These are phyloP conservation scores for Scutellaria barbata DNA, from an alignment of 257 asterid species.

Conservation along the genomic window DNA sequence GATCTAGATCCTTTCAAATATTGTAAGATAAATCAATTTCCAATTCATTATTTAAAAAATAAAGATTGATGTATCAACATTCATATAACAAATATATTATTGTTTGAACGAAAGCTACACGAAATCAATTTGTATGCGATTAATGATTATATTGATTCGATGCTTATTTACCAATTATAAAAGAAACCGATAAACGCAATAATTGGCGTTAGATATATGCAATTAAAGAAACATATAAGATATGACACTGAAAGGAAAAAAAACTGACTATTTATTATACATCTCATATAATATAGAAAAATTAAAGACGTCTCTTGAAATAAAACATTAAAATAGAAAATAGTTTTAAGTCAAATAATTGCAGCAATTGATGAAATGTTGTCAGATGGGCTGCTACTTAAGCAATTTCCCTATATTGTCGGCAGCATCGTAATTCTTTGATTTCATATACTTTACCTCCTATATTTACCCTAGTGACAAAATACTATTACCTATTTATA, in stretches of 20 bases:
- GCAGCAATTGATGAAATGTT: conserved; percentile 23
- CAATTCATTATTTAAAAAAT: no score
- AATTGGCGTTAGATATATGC: conserved; percentile 1
- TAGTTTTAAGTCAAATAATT: conserved; percentile 23
- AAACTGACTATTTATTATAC: background rate
- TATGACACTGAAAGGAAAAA: conserved; percentile 10
- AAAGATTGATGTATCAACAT: no score
- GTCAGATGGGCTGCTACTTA: conserved; percentile 17
- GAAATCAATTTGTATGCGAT: no score
- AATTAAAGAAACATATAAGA: background rate
- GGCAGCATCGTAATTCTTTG: conserved; percentile 19
- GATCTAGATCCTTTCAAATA: background rate
- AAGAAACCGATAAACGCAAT: background rate
- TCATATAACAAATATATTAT: no score
- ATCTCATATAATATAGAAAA: background rate
- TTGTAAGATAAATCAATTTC: no score
- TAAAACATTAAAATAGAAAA: background rate
- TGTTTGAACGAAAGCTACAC: no score
- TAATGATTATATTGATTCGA: no score
- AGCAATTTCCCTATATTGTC: conserved; percentile 32
- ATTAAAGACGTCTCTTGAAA: background rate
- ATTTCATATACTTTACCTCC: background rate
- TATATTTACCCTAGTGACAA: no score
- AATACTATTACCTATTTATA: no score
- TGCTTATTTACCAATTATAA: no score